Percentiles rank a stretch among this genome's conserved stretches.
Evolutionary conservation across 805 yeast species (phyloP).

Genomic region (Spathaspora passalidarum): DNA sequence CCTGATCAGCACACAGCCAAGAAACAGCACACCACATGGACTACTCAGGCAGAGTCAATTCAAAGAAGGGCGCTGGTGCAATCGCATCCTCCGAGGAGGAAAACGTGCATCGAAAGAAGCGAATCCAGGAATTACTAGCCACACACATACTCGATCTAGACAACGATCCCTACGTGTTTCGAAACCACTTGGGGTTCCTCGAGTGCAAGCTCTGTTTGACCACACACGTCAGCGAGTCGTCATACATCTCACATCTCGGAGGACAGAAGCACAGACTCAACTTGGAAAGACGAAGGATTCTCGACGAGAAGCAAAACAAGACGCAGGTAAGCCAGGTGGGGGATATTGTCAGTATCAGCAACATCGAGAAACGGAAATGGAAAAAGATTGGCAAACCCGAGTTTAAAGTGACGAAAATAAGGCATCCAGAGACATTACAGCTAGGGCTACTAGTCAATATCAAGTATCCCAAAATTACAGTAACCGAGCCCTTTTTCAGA

Average conservation of each 20-base stretch:
- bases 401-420: constrained; percentile 62
- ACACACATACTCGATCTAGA: constrained; percentile 49
- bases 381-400: constrained; percentile 71
- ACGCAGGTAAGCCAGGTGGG: constrained; percentile 8
- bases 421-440: constrained; percentile 56
- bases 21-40: no score
- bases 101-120: constrained; percentile 63
- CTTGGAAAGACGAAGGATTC: constrained; percentile 53
- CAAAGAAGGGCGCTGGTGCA: constrained; percentile 90
- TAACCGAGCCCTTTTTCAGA: constrained; percentile 60
- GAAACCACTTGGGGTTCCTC: constrained; percentile 76
- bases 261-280: constrained; percentile 81
- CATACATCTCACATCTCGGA: constrained; percentile 79
- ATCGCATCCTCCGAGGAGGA: constrained; percentile 72
- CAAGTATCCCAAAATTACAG: constrained; percentile 50
- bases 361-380: constrained; percentile 45
- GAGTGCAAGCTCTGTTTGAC: constrained; percentile 88
- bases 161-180: constrained; percentile 79
- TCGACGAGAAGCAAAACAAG: constrained; percentile 31
- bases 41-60: constrained; percentile 84
- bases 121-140: constrained; percentile 62
- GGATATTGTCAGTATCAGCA: constrained; percentile 30
- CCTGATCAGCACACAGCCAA: no score
- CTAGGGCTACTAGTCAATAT: constrained; percentile 67
- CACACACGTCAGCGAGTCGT: constrained; percentile 73